Conservation (phyloP, 306 rosid species). For the Cucumis hystrix region DNA sequence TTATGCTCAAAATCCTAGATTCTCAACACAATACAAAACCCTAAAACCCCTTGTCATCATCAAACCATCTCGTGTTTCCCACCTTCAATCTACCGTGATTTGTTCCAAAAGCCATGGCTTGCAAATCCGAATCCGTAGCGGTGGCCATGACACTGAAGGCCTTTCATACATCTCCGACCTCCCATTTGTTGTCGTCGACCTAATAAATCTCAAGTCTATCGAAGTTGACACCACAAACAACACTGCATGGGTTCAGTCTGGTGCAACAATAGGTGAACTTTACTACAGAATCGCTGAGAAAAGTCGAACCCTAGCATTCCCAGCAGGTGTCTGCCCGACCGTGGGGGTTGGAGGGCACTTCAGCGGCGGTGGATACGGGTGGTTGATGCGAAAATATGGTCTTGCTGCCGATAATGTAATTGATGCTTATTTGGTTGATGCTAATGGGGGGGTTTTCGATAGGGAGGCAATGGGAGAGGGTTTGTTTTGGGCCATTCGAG, state of each 20-base stretch:
- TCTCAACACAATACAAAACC: not conserved
- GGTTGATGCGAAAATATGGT: not conserved
- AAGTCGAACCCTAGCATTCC: slow-evolving; percentile 29
- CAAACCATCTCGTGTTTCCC: not conserved
- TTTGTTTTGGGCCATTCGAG: not conserved
- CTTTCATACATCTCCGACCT: not conserved
- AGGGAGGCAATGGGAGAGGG: not conserved
- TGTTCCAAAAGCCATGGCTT: not conserved
- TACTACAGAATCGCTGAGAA: not conserved
- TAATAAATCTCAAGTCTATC: slow-evolving; percentile 20
- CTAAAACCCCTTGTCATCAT: not conserved
- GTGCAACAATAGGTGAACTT: slow-evolving; percentile 50
- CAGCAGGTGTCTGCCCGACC: slow-evolving; percentile 50
- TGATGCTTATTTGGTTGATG: not conserved
- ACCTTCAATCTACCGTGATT: not conserved
- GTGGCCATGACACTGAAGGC: not conserved
- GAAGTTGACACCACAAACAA: slow-evolving; percentile 13
- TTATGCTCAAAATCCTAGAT: not conserved
- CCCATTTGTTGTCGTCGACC: slow-evolving; percentile 25
- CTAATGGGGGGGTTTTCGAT: not conserved
- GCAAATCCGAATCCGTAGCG: not conserved
- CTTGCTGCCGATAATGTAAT: not conserved
- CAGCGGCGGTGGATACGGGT: not conserved
- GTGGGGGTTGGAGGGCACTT: slow-evolving; percentile 58
- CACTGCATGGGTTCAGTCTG: slow-evolving; percentile 41